Evolutionary conservation across 1,139 yeast genomes (phyloP).

Genomic region (Nadsonia starkeyi-henricii): DNA sequence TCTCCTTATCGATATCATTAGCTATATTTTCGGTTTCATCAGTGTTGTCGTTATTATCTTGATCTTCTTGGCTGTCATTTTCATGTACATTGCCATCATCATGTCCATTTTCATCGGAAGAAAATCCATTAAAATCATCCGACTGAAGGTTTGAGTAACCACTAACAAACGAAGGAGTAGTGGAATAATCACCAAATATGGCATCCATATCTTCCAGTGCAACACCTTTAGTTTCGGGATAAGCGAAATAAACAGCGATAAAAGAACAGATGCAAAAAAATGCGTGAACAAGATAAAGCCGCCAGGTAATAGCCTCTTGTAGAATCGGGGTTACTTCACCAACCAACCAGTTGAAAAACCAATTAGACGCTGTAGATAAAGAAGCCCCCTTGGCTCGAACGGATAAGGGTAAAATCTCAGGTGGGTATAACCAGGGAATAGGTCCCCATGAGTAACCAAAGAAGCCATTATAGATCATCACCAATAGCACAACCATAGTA

Average conservation of each 20-base stretch:
- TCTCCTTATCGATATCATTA: too few relatives aligned
- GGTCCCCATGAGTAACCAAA: slow-evolving; percentile 90
- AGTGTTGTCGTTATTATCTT: slow-evolving; percentile 2
- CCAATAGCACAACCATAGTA: slow-evolving; percentile 56
- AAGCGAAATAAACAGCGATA: slow-evolving; percentile 49
- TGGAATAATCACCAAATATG: slow-evolving; percentile 53
- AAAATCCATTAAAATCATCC: too few relatives aligned
- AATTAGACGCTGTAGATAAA: slow-evolving; percentile 78
- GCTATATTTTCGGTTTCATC: too few relatives aligned
- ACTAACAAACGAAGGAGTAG: slow-evolving; percentile 3
- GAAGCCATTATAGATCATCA: slow-evolving; percentile 61
- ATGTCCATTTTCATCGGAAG: not conserved
- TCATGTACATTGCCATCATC: slow-evolving; percentile 10
- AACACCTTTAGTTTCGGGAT: slow-evolving; percentile 86
- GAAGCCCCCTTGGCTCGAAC: slow-evolving; percentile 93
- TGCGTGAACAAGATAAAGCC: slow-evolving; percentile 71
- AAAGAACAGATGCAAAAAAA: slow-evolving; percentile 59
- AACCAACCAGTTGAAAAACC: slow-evolving; percentile 88
- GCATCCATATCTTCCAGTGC: slow-evolving; percentile 81
- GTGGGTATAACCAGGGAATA: slow-evolving; percentile 84
- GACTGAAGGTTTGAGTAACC: not conserved
- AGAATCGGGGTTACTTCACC: slow-evolving; percentile 85
- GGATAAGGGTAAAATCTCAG: slow-evolving; percentile 73
- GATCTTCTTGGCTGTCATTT: slow-evolving; percentile 13
- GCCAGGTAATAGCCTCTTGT: slow-evolving; percentile 66